Evolutionary conservation across 129 eudicot species (phyloP), one percentile per base, ranked within the genome.

Genomic region (Tagetes erecta): DNA sequence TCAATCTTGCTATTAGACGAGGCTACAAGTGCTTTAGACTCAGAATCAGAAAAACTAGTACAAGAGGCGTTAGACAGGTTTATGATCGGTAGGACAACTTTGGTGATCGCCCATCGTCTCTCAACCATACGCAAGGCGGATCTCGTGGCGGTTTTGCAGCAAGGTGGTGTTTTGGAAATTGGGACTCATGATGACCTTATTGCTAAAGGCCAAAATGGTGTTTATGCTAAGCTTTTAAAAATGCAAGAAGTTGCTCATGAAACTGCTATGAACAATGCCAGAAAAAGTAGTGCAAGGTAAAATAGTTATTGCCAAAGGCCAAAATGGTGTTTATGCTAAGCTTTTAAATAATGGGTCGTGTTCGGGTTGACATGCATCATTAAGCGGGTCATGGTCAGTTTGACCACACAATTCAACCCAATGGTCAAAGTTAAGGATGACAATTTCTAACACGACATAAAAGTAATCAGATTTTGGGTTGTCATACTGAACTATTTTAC

Each of bases 41-140:
- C 99, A 7, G 99, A 95, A 80, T 95, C 99, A 0, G 99, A 95
- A 49, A 95, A 88, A 71, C 81, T 95, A 14, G 99, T 95, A 60
- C 99, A 95, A 81, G 99, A 95, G 70, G 99, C 99, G 0, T 83
- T 95, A 39, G 97, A 95, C 58, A 80, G 97, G 50, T 91, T 95
- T 83, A 91, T 91, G 99, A 95, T 91, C 20, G 99, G 97, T 44
- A 73, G 99, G 74, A 95, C 99, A 3, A 95, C 99, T 62, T 89
- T 95, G 5, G 97, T 95, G 38, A 91, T 95, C 37, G 99, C 99
- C 51, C 99, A 95, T 81, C 89, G 99, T 33, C 95, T 95, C 70
- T 95, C 99, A 73, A 95, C 99, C 71, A 95, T 95, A 66, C 82
- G 90, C 20, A 95, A 95, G 86, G 96, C 99, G 46, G 99, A 95